phyloP scores from a whole-genome alignment of 2,329 filamentous ascomycete species.

The Colletotrichum truncatum region DNA sequence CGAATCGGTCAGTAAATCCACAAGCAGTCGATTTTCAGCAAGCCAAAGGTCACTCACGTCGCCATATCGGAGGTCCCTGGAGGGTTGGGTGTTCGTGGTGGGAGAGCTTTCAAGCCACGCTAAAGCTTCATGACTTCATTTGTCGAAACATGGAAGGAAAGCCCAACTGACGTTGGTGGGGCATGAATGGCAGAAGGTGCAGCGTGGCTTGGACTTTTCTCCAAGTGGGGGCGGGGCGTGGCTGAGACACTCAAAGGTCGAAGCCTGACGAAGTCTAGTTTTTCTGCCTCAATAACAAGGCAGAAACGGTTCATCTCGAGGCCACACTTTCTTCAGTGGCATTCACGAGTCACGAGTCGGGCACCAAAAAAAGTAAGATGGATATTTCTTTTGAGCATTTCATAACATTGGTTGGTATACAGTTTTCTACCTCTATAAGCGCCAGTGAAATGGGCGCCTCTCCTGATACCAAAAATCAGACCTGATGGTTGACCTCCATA shows the following conservation, averaged over 20 bases:
- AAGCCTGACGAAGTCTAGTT: neutral
- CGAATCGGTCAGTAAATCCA: neutral
- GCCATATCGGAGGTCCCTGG: constrained; percentile 33
- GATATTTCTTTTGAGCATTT: constrained; percentile 7
- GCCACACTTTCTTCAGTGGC: neutral
- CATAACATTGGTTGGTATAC: constrained; percentile 18
- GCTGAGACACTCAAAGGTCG: neutral
- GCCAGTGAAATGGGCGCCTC: neutral
- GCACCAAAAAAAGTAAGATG: neutral
- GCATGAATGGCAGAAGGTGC: neutral
- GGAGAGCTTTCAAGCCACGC: constrained; percentile 6
- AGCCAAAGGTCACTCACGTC: constrained; percentile 33
- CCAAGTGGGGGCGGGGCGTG: constrained; percentile 22
- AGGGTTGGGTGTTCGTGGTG: neutral
- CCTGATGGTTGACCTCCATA: constrained; percentile 13
- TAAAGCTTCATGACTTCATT: constrained; percentile 30
- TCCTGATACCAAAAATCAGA: constrained; percentile 15
- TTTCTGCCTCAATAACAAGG: neutral
- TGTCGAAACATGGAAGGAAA: constrained; percentile 13
- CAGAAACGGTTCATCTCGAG: neutral
- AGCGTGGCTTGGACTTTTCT: constrained; percentile 1
- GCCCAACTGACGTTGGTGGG: constrained; percentile 31
- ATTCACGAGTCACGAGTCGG: neutral
- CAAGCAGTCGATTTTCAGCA: neutral
- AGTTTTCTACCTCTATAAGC: constrained; percentile 17